Evolutionary conservation across 495 filamentous ascomycete genomes (phyloP).

Genomic region (Aspergillus cavernicola): DNA sequence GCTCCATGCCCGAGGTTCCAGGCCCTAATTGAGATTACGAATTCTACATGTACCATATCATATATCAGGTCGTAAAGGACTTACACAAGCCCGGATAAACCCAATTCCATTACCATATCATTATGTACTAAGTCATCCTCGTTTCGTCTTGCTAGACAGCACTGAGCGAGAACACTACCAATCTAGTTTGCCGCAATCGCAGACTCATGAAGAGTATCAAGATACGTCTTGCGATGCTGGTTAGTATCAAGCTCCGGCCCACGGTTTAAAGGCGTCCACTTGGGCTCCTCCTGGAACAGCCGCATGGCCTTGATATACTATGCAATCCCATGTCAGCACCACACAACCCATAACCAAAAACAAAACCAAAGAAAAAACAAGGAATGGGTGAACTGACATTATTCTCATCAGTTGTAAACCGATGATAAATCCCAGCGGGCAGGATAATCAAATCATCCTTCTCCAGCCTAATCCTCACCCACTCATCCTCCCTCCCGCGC

Average conservation of each 20-base stretch:
- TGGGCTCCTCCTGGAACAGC: conserved; percentile 97
- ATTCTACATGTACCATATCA: conserved; percentile 3
- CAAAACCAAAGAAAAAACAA: neutral
- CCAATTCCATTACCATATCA: conserved; percentile 9
- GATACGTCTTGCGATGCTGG: conserved; percentile 70
- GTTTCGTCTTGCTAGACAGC: neutral
- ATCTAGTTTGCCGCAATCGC: conserved; percentile 28
- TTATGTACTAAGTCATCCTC: conserved; percentile 7
- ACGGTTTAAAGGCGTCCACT: conserved; percentile 94
- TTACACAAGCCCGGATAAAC: neutral
- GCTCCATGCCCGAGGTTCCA: conserved; percentile 9
- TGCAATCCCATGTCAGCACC: conserved; percentile 14
- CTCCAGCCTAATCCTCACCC: conserved; percentile 78
- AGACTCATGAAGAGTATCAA: conserved; percentile 36
- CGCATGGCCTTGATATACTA: conserved; percentile 96
- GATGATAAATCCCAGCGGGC: conserved; percentile 95
- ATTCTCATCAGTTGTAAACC: conserved; percentile 87
- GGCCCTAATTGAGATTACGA: neutral
- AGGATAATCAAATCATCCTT: conserved; percentile 78
- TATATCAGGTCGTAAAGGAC: neutral
- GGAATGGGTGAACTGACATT: conserved; percentile 60
- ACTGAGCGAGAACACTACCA: neutral
- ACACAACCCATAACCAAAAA: neutral
- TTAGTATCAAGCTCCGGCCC: conserved; percentile 74
- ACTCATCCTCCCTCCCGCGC: conserved; percentile 64